phyloP scores from a whole-genome alignment of 2,329 filamentous ascomycete species.

The Xylariaceae sp. region DNA sequence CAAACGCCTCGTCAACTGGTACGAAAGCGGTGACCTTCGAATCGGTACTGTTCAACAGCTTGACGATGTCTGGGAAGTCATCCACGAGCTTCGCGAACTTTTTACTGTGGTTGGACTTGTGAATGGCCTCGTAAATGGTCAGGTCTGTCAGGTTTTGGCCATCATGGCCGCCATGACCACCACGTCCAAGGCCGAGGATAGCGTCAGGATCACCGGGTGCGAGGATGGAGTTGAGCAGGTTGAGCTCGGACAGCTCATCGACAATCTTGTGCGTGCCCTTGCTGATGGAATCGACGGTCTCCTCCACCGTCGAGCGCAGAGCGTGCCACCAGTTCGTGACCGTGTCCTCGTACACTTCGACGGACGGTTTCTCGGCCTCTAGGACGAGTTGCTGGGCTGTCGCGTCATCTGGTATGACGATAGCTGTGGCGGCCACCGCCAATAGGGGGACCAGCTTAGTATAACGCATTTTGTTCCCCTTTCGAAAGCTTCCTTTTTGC shows the following conservation, averaged over 20 bases:
- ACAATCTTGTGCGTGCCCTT: conserved; percentile 12
- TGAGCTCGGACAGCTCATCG: conserved; percentile 16
- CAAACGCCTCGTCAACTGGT: conserved; percentile 71
- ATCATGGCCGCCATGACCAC: conserved; percentile 7
- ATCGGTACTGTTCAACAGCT: conserved; percentile 67
- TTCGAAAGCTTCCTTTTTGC: not conserved
- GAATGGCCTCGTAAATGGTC: conserved; percentile 77
- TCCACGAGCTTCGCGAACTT: conserved; percentile 72
- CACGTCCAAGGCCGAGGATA: conserved; percentile 12
- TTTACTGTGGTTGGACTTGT: conserved; percentile 68
- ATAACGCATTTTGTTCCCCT: conserved; percentile 16
- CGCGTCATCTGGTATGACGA: conserved; percentile 29
- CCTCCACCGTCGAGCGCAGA: conserved; percentile 9
- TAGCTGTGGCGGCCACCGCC: conserved; percentile 10
- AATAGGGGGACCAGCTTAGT: conserved; percentile 15
- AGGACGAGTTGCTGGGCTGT: conserved; percentile 27
- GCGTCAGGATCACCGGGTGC: conserved; percentile 20
- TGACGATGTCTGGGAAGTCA: conserved; percentile 64
- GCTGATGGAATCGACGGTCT: conserved; percentile 15
- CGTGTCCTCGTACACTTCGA: not conserved
- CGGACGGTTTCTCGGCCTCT: conserved; percentile 17
- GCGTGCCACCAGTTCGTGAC: conserved; percentile 11
- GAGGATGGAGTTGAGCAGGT: conserved; percentile 15
- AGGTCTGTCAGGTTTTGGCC: conserved; percentile 31
- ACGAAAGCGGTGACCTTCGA: conserved; percentile 77